phyloP scores from a whole-genome alignment of 2,329 filamentous ascomycete species.

The Trichophyton simii region DNA sequence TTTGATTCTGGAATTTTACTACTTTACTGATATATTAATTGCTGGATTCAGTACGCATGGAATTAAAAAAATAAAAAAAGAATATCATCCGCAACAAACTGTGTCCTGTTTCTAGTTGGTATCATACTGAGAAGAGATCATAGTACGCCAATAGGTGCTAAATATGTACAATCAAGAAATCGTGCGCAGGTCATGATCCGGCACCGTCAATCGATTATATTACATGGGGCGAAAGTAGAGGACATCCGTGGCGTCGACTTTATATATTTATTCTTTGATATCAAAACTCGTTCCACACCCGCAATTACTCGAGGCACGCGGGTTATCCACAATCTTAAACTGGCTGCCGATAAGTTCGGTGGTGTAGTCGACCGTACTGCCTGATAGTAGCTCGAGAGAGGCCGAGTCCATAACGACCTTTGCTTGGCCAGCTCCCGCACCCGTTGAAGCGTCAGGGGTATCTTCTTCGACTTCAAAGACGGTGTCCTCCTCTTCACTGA shows the following conservation, averaged over 20 bases:
- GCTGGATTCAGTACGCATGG: not conserved
- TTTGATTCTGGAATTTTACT: not conserved
- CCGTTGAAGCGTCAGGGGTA: constrained; percentile 10
- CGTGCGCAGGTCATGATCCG: not conserved
- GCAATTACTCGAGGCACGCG: constrained; percentile 81
- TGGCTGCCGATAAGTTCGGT: constrained; percentile 90
- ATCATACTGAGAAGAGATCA: not conserved
- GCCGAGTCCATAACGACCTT: constrained; percentile 81
- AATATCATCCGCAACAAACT: not conserved
- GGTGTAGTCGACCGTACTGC: constrained; percentile 91
- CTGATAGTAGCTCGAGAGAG: constrained; percentile 76
- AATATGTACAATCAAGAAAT: not conserved
- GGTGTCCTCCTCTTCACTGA: constrained; percentile 67
- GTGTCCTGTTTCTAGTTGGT: not conserved
- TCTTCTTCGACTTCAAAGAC: constrained; percentile 58
- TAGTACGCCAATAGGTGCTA: not conserved
- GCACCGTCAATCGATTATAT: not conserved
- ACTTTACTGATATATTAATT: constrained; percentile 1
- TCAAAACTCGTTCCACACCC: constrained; percentile 97
- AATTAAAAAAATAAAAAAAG: not conserved
- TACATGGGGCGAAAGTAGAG: not conserved
- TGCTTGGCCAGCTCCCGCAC: constrained; percentile 41
- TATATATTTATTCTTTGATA: constrained; percentile 35
- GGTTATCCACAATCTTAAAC: constrained; percentile 94
- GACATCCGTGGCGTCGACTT: not conserved